Evolutionary conservation across 2,329 filamentous ascomycete genomes (phyloP), one percentile per base, ranked within the genome.

Genomic region (Ceratocystis huliohia): DNA sequence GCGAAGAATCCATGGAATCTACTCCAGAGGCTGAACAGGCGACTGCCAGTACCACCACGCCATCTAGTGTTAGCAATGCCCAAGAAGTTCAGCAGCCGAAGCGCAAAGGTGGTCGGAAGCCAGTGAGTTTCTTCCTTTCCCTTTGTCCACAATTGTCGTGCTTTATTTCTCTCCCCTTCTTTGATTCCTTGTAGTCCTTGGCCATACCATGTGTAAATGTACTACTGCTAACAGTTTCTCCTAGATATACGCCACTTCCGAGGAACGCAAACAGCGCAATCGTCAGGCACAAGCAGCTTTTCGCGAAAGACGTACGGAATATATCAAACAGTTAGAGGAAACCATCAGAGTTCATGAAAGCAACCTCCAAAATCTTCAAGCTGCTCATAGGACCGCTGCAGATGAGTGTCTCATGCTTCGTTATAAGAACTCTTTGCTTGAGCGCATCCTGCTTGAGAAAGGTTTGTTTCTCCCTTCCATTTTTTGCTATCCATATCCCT

Each of bases 341-440:
- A 96, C 92, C 66, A 97, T 99, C 77, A 93, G 94, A 73, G 89
- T 94, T 71, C 93, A 97, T 81, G 94, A 99, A 78, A 91, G 95
- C 72, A 93, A 91, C 72, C 81, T 97, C 66, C 89, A 95, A 72
- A 96, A 86, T 73, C 82, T 99, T 68, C 94, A 97, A 77, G 89
- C 93, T 73, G 95, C 91, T 70, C 94, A 97, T 74, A 89, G 94
- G 72, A 92, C 86, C 73, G 94, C 94, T 67, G 91, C 93, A 67
- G 94, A 97, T 76, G 94, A 97, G 77, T 97, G 94, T 75, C 78
- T 97, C 73, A 97, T 99, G 94, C 82, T 99, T 72, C 88, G 94
- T 68, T 99, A 97, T 77, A 97, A 97, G 80, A 99, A 97, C 76
- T 97, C 94, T 50, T 80, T 97, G 62, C 83, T 99, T 45, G 94